Evolutionary conservation across 2,329 filamentous ascomycete species (phyloP).

Genomic region (Metarhizium brunneum): DNA sequence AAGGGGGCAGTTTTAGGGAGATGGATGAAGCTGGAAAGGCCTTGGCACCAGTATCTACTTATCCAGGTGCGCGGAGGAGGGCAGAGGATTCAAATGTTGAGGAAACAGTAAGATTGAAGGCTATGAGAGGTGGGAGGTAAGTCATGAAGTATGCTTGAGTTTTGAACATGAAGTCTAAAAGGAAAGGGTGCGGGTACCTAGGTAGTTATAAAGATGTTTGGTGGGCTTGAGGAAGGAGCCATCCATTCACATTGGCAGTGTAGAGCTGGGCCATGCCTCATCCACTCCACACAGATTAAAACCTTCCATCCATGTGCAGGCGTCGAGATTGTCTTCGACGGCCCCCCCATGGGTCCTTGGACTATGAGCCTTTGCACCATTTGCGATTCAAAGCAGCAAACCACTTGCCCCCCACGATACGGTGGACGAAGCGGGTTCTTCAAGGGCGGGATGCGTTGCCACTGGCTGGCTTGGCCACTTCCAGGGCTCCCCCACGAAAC

Average conservation of each 20-base stretch:
- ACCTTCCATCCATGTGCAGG: neutral
- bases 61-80: too few relatives aligned
- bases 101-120: too few relatives aligned
- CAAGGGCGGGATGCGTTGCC: neutral
- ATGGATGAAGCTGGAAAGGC: neutral
- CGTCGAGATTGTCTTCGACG: neutral
- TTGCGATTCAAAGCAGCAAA: conserved; percentile 1
- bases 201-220: too few relatives aligned
- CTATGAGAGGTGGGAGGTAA: too few relatives aligned
- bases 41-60: neutral
- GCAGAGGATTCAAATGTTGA: too few relatives aligned
- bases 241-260: neutral
- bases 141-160: too few relatives aligned
- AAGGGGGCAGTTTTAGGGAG: neutral
- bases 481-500: conserved; percentile 2
- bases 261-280: neutral
- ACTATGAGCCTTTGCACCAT: neutral
- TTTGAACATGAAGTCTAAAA: too few relatives aligned
- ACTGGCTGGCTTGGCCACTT: neutral
- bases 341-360: neutral
- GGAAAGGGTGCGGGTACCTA: too few relatives aligned
- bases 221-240: neutral
- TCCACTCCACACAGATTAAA: neutral
- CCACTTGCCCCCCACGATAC: conserved; percentile 3
- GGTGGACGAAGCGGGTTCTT: neutral